phyloP scores from a whole-genome alignment of 2,329 filamentous ascomycete species.

The Ceratocystis colombiana region DNA sequence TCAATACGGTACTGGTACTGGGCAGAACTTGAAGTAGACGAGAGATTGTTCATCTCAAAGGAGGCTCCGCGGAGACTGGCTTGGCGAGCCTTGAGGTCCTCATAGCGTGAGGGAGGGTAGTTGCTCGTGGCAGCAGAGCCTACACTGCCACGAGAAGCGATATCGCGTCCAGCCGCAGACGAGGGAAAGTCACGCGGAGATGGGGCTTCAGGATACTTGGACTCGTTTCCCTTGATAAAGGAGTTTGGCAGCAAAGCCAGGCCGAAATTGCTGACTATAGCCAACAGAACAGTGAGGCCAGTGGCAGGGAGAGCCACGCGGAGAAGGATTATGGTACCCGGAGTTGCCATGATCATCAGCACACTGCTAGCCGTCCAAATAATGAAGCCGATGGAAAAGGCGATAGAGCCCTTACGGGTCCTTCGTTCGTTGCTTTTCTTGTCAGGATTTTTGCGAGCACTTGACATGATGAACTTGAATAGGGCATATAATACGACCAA shows the following conservation, averaged over 20 bases:
- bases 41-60: constrained; percentile 20
- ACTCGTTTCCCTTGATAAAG: constrained; percentile 17
- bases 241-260: constrained; percentile 34
- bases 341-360: constrained; percentile 42
- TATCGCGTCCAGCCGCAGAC: constrained; percentile 7
- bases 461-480: constrained; percentile 34
- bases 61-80: not conserved
- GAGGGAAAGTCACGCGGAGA: constrained; percentile 28
- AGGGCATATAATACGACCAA: constrained; percentile 37
- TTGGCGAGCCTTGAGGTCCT: constrained; percentile 39
- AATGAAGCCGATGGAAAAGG: constrained; percentile 38
- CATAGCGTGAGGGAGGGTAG: constrained; percentile 40
- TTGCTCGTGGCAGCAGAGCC: constrained; percentile 38
- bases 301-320: constrained; percentile 43
- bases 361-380: constrained; percentile 48
- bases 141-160: constrained; percentile 29
- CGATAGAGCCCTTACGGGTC: constrained; percentile 36
- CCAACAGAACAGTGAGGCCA: constrained; percentile 42
- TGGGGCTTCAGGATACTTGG: constrained; percentile 24
- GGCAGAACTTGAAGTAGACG: not conserved
- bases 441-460: constrained; percentile 28
- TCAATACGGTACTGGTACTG: constrained; percentile 20
- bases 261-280: constrained; percentile 33
- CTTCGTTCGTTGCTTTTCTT: constrained; percentile 31
- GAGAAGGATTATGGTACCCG: constrained; percentile 36